phyloP scores from a whole-genome alignment of 148 eudicot species.

The Rhododendron ferrugineum region DNA sequence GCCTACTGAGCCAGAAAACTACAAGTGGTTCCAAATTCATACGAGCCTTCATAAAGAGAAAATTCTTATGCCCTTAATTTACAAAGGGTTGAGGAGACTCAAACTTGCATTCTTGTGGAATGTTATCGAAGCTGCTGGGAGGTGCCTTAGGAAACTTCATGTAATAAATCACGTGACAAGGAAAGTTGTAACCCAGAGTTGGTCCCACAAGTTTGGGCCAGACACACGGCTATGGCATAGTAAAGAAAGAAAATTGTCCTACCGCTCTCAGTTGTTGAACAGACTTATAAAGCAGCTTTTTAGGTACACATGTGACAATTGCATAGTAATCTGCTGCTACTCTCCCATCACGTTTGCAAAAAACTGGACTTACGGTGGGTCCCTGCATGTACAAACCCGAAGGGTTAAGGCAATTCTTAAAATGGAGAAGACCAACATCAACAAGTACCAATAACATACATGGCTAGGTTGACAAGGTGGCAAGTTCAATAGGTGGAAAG shows the following conservation, averaged over 20 bases:
- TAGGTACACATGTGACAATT: conserved; percentile 85
- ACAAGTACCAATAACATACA: background rate
- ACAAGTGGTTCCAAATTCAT: background rate
- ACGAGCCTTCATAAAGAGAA: background rate
- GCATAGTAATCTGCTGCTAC: conserved; percentile 69
- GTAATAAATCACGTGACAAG: background rate
- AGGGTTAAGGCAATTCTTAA: conserved; percentile 12
- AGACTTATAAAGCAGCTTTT: conserved; percentile 75
- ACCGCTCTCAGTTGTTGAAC: conserved; percentile 86
- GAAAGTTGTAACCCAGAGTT: background rate
- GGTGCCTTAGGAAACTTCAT: background rate
- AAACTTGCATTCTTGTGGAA: background rate
- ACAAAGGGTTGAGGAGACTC: background rate
- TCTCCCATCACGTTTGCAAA: conserved; percentile 59
- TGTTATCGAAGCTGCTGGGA: background rate
- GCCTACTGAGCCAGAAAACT: background rate
- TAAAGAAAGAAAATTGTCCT: conserved; percentile 12
- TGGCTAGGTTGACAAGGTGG: background rate
- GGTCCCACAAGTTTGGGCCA: background rate
- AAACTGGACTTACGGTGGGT: conserved; percentile 86
- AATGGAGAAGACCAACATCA: background rate
- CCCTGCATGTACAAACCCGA: conserved; percentile 51
- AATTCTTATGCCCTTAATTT: background rate
- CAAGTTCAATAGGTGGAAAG: background rate
- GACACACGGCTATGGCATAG: background rate